Evolutionary conservation across 2,329 filamentous ascomycete species (phyloP).

Genomic region (Fusarium sterilihyphosum): DNA sequence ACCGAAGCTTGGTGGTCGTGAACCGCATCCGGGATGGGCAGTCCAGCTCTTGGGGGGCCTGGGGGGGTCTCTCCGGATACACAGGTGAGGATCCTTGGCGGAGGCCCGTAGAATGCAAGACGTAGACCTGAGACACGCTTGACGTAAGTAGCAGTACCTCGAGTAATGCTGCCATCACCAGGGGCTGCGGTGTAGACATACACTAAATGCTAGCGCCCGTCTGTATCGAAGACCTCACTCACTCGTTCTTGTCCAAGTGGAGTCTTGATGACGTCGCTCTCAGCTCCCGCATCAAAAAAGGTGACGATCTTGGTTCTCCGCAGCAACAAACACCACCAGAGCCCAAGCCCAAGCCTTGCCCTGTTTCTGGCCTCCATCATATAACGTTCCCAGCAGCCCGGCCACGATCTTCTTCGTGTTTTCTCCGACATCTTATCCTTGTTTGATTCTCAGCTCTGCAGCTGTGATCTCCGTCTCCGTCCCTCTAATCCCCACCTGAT

Average conservation of each 20-base stretch:
- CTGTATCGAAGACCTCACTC: conserved; percentile 17
- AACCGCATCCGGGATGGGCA: conserved; percentile 42
- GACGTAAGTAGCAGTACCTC: conserved; percentile 23
- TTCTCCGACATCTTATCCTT: conserved; percentile 37
- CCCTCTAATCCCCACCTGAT: conserved; percentile 31
- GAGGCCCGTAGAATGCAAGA: conserved; percentile 19
- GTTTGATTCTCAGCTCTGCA: conserved; percentile 35
- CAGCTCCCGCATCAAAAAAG: conserved; percentile 31
- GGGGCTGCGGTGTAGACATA: conserved; percentile 17
- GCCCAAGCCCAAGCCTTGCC: conserved; percentile 22
- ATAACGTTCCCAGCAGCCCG: conserved; percentile 43
- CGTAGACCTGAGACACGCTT: conserved; percentile 34
- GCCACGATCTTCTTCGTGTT: conserved; percentile 24
- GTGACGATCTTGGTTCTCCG: conserved; percentile 46
- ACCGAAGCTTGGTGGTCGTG: conserved; percentile 36
- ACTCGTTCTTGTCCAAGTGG: conserved; percentile 37
- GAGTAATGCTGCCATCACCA: conserved; percentile 7
- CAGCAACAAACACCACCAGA: conserved; percentile 42
- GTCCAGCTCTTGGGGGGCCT: conserved; percentile 17
- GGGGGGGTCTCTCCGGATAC: conserved; percentile 23
- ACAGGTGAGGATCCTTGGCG: conserved; percentile 29
- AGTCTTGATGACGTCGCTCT: conserved; percentile 42
- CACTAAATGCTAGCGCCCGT: conserved; percentile 23
- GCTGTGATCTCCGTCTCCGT: conserved; percentile 8
- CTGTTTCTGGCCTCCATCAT: conserved; percentile 38